phyloP scores from a whole-genome alignment of 2,329 filamentous ascomycete species.

The Pseudogymnoascus sp. region DNA sequence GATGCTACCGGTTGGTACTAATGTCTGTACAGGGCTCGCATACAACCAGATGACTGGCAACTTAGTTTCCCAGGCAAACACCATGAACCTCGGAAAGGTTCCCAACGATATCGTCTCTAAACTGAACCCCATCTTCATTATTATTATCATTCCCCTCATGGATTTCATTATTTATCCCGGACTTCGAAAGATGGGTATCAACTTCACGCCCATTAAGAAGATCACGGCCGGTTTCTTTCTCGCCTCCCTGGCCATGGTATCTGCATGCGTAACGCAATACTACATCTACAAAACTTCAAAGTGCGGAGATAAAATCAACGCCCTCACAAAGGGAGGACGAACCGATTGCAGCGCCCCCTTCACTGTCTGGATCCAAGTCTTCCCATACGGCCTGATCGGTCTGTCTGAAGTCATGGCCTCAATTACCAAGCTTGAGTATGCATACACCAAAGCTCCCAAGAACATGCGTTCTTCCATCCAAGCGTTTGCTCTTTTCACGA shows the following conservation, averaged over 20 bases:
- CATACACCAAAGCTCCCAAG: conserved; percentile 66
- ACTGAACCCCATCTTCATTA: conserved; percentile 64
- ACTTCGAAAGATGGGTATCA: conserved; percentile 53
- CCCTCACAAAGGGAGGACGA: conserved; percentile 10
- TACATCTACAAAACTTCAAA: conserved; percentile 56
- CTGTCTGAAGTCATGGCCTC: conserved; percentile 50
- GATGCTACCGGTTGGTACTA: conserved; percentile 51
- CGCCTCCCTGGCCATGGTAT: conserved; percentile 52
- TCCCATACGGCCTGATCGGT: conserved; percentile 40
- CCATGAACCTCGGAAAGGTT: conserved; percentile 58
- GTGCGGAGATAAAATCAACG: conserved; percentile 48
- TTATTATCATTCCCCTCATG: conserved; percentile 66
- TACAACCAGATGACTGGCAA: conserved; percentile 55
- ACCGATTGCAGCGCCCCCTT: conserved; percentile 38
- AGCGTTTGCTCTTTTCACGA: conserved; percentile 62
- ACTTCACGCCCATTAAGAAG: conserved; percentile 68
- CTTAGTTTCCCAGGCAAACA: conserved; percentile 54
- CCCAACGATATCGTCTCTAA: conserved; percentile 74
- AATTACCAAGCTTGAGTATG: conserved; percentile 62
- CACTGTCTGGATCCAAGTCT: conserved; percentile 53
- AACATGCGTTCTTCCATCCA: conserved; percentile 76
- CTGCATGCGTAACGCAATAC: conserved; percentile 47
- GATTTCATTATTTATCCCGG: conserved; percentile 62
- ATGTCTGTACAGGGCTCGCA: conserved; percentile 34
- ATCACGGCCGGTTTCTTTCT: conserved; percentile 63